phyloP scores from a whole-genome alignment of 495 filamentous ascomycete genomes.

The Hyaloscypha hepaticicola region DNA sequence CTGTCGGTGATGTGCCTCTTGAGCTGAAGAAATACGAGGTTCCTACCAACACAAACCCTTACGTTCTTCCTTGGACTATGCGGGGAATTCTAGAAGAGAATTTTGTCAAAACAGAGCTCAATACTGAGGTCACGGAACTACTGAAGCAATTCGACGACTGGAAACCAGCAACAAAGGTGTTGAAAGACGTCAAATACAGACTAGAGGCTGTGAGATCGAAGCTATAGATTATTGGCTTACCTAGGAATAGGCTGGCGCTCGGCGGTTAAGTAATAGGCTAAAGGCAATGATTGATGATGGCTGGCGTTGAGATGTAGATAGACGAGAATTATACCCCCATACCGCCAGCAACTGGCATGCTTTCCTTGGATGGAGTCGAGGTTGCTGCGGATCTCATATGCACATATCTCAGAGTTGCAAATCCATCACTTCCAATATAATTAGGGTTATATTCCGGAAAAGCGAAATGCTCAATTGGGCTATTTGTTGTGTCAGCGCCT shows the following conservation, averaged over 20 bases:
- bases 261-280: neutral
- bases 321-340: slow-evolving; percentile 18
- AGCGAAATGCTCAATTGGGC: no score
- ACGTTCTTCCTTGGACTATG: slow-evolving; percentile 91
- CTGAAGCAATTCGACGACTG: slow-evolving; percentile 89
- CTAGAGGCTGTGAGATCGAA: slow-evolving; percentile 89
- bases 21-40: slow-evolving; percentile 49
- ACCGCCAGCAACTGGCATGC: neutral
- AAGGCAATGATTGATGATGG: slow-evolving; percentile 1
- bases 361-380: neutral
- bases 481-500: no score
- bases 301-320: slow-evolving; percentile 19
- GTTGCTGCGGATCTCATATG: neutral
- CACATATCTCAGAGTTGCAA: neutral
- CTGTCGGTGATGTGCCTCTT: slow-evolving; percentile 52
- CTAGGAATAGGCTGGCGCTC: slow-evolving; percentile 5
- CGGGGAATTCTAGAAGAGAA: slow-evolving; percentile 91
- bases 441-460: no score
- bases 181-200: slow-evolving; percentile 95
- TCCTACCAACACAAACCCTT: slow-evolving; percentile 65
- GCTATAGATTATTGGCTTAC: slow-evolving; percentile 49
- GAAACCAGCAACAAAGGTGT: slow-evolving; percentile 82
- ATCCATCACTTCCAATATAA: neutral
- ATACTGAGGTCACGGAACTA: slow-evolving; percentile 73
- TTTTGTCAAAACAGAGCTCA: slow-evolving; percentile 76